A percentile compares a stretch with the other conserved stretches of the same genome.
Conservation (phyloP, 768 basidiomycete species). For the Tylopilus sp. region DNA sequence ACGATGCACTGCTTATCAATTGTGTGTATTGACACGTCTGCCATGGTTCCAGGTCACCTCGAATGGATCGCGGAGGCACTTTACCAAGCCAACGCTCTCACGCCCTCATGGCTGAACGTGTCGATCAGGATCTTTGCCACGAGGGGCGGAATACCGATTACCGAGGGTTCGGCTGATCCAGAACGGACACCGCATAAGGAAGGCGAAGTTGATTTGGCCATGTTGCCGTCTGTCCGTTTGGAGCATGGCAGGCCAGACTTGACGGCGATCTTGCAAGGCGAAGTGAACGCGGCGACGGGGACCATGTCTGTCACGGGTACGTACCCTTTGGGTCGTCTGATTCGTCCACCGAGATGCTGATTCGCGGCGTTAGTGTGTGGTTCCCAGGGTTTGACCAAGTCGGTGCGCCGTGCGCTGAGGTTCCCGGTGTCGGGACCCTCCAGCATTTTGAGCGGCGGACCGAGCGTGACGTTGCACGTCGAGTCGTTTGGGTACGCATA, state of each 20-base stretch:
- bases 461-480: conserved; percentile 37
- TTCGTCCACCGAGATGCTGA: neutral
- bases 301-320: conserved; percentile 48
- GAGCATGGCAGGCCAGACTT: conserved; percentile 44
- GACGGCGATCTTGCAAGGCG: conserved; percentile 32
- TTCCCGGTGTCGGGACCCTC: conserved; percentile 30
- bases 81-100: conserved; percentile 27
- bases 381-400: conserved; percentile 35
- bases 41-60: conserved; percentile 32
- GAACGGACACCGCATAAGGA: conserved; percentile 19
- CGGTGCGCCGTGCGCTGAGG: conserved; percentile 40
- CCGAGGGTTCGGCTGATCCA: conserved; percentile 15
- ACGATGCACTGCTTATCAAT: neutral
- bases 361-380: conserved; percentile 43
- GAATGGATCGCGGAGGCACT: conserved; percentile 46
- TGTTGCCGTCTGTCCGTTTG: conserved; percentile 28
- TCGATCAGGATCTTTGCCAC: conserved; percentile 44
- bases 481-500: conserved; percentile 43
- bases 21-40: neutral
- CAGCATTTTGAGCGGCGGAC: conserved; percentile 32
- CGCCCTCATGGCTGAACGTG: conserved; percentile 32
- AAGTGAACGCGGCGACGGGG: conserved; percentile 35
- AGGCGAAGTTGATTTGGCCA: neutral
- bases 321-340: conserved; percentile 29
- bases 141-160: conserved; percentile 4